Conservation (phyloP, 345 rosid species). For the Salix purpurea region DNA sequence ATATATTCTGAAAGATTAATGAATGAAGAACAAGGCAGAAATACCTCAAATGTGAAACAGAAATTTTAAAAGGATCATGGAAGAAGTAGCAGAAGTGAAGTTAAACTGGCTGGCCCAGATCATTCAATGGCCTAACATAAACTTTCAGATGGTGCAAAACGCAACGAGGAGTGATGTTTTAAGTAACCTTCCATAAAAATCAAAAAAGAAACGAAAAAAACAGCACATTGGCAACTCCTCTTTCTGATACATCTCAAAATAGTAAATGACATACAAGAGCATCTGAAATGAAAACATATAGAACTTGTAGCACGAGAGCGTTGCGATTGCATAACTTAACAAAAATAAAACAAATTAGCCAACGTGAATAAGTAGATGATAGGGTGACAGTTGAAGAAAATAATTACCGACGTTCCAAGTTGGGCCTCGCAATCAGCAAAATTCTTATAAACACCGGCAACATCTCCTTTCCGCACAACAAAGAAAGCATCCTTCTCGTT, state of each 20-base stretch:
- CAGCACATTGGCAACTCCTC: background rate
- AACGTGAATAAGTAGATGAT: background rate
- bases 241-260: background rate
- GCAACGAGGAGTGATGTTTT: background rate
- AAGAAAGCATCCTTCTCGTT: slow-evolving; percentile 65
- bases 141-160: background rate
- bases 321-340: background rate
- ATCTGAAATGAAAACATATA: background rate
- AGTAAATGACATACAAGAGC: background rate
- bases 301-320: background rate
- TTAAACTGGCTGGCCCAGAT: background rate
- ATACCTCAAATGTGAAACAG: background rate
- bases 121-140: background rate
- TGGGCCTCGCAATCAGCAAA: slow-evolving; percentile 75
- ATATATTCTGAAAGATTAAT: background rate
- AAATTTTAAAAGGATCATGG: background rate
- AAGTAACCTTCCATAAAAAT: background rate
- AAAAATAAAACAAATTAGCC: background rate
- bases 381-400: background rate
- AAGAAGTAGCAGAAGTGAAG: background rate
- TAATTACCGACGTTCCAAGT: slow-evolving; percentile 71
- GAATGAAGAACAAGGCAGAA: background rate
- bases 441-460: slow-evolving; percentile 67
- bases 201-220: background rate
- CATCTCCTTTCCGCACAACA: slow-evolving; percentile 82